Conservation (phyloP, 345 rosid species). For the Schrenkiella parvula region DNA sequence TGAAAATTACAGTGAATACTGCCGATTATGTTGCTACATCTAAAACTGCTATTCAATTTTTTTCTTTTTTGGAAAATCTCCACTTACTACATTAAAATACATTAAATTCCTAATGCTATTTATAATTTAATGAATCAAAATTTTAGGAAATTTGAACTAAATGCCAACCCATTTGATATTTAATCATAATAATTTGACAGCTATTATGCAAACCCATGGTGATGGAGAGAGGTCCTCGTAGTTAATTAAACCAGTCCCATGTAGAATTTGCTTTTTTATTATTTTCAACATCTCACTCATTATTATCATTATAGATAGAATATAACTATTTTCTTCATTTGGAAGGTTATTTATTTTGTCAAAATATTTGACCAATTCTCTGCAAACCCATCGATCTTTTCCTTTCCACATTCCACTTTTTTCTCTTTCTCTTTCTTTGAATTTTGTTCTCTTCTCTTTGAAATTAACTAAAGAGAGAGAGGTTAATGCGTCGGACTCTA, state of each 20-base stretch:
- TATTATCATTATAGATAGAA: not conserved
- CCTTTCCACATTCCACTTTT: not conserved
- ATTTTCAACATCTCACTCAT: constrained; percentile 8
- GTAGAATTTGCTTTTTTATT: constrained; percentile 4
- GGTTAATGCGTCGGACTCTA: not conserved
- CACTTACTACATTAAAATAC: not conserved
- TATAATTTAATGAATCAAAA: too few species aligned
- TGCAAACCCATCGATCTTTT: constrained; percentile 14
- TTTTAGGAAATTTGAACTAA: too few species aligned
- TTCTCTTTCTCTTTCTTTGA: not conserved
- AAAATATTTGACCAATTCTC: constrained; percentile 21
- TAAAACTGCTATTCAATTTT: not conserved
- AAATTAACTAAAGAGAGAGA: not conserved
- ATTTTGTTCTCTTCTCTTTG: constrained; percentile 15
- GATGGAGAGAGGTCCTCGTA: constrained; percentile 20
- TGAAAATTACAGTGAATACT: not conserved
- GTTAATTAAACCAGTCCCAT: constrained; percentile 21
- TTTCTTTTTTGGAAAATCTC: not conserved
- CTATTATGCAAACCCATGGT: constrained; percentile 54
- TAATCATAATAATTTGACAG: constrained; percentile 39
- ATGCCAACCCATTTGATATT: not conserved
- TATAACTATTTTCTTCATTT: not conserved
- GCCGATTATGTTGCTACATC: not conserved
- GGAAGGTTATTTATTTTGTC: constrained; percentile 17
- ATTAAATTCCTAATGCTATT: not conserved